Evolutionary conservation across 2,329 filamentous ascomycete species (phyloP), one percentile per base, ranked within the genome.

Genomic region (Ascochyta clinopodiicola): DNA sequence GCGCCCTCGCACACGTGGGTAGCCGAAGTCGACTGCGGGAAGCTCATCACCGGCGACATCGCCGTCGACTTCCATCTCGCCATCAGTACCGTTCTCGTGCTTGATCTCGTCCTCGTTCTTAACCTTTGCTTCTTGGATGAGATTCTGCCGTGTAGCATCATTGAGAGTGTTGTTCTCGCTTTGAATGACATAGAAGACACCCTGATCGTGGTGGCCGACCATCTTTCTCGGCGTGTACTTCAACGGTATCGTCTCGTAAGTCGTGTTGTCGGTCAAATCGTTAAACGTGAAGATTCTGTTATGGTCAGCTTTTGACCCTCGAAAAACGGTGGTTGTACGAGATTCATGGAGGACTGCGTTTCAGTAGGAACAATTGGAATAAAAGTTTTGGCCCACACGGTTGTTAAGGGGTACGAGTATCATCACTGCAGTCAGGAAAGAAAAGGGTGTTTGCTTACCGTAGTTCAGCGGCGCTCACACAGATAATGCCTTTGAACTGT

Each of bases 311-410:
- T 56, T 51, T 63, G 57, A 19, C 19, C 31, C 24, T 40, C 7
- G 15, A n/a, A 34, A 24, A 13, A n/a, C 12, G 22, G 39, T 21
- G 12, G 12, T 10, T 4, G 13, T 17, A 42, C 46, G 43, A 24
- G n/a, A 25, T 7, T 35, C 29, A 27, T 34, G 22, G 43, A 25
- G 48, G 38, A 62, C 61, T 64, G 66, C 61, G 49, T 79, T 75
- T 96, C 92, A 96, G 92, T 87, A 96, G 92, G 92, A 96, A 96
- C 92, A 96, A 96, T 96, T 96, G 91, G 88, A 84, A 82, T 64
- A 60, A 61, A 63, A 77, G 81, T 78, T 76, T 74, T 74, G 70
- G 64, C 76, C 77, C 71, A 81, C 82, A 81, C 78, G 76, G 80
- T 63, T 51, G 51, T 54, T 70, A 62, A 60, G 63, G 73, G 62